Evolutionary conservation across 2,329 filamentous ascomycete genomes (phyloP).

Genomic region (Neonectria punicea): DNA sequence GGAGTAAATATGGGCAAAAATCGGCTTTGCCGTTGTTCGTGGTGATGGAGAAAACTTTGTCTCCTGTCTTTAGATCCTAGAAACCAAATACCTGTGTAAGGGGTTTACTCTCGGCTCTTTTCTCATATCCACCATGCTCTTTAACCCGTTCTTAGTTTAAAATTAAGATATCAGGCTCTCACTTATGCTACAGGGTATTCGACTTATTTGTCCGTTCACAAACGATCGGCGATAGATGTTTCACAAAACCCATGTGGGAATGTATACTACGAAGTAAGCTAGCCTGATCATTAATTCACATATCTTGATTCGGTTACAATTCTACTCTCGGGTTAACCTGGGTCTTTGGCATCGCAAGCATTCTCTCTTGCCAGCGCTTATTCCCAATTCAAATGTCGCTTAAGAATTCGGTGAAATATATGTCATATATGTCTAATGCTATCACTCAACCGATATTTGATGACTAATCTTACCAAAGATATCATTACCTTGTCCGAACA

Average conservation of each 20-base stretch:
- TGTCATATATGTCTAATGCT: neutral
- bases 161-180: neutral
- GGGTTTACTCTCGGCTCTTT: slow-evolving; percentile 5
- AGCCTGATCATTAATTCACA: slow-evolving; percentile 9
- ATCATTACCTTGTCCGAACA: too few species aligned
- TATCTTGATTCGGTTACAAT: neutral
- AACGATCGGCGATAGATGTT: slow-evolving; percentile 6
- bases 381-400: slow-evolving; percentile 1
- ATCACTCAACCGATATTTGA: neutral
- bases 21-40: slow-evolving; percentile 18
- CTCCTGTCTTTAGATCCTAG: neutral
- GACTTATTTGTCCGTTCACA: neutral
- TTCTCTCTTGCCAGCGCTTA: neutral
- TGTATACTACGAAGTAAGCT: neutral
- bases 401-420: neutral
- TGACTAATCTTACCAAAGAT: neutral
- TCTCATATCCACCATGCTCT: neutral
- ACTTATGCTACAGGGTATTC: slow-evolving; percentile 1
- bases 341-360: slow-evolving; percentile 9
- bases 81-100: neutral
- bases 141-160: neutral
- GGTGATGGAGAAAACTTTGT: slow-evolving; percentile 6
- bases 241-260: slow-evolving; percentile 14
- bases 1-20: slow-evolving; percentile 29
- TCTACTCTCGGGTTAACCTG: neutral